Evolutionary conservation across 805 yeast genomes (phyloP).

Genomic region (Candida schatavii): DNA sequence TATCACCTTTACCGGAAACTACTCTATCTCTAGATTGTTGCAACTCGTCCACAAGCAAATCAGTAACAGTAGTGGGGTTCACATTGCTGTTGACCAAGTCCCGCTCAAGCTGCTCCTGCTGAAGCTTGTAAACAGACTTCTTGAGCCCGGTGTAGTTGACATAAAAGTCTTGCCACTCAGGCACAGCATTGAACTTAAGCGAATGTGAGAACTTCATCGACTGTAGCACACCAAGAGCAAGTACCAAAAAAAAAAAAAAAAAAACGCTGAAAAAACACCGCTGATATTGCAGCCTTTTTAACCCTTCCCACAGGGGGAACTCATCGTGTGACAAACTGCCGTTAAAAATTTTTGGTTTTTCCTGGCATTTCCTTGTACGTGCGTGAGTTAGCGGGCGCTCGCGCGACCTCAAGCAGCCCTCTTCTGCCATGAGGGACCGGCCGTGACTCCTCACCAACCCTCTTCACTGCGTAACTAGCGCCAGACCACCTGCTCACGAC

Average conservation of each 20-base stretch:
- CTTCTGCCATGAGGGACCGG: no score
- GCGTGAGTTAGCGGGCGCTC: no score
- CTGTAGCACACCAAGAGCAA: not conserved
- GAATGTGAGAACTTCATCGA: constrained; percentile 50
- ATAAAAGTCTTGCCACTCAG: constrained; percentile 50
- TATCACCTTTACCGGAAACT: not conserved
- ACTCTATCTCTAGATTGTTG: not conserved
- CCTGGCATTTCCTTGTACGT: no score
- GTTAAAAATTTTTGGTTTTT: not conserved
- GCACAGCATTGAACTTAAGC: constrained; percentile 50
- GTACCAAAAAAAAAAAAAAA: not conserved
- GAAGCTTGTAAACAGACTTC: constrained; percentile 54
- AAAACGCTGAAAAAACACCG: not conserved
- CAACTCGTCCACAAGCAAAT: constrained; percentile 18
- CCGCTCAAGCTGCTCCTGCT: constrained; percentile 32
- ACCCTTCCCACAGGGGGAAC: not conserved
- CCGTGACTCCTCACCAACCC: no score
- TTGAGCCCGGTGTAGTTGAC: constrained; percentile 49
- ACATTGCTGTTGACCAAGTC: constrained; percentile 24
- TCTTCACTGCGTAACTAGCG: no score
- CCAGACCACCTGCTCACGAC: no score
- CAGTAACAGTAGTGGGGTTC: constrained; percentile 24
- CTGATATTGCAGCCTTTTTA: constrained; percentile 1
- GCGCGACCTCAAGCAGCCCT: no score
- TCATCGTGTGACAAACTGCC: constrained; percentile 4